Evolutionary conservation across 2,329 filamentous ascomycete genomes (phyloP).

Genomic region (Diaporthe eres): DNA sequence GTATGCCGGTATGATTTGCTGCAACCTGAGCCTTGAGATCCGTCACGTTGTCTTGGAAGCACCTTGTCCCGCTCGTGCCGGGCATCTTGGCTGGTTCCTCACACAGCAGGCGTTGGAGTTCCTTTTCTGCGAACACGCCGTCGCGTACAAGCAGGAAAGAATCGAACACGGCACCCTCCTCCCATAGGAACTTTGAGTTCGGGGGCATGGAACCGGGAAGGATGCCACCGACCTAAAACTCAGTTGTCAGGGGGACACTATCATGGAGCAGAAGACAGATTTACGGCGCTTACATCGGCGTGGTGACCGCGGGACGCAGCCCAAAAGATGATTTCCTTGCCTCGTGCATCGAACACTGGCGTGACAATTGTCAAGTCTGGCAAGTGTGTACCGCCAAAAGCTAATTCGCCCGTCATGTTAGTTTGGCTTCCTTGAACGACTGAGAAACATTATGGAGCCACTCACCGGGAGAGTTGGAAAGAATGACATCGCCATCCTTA

Average conservation of each 20-base stretch:
- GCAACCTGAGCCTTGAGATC: conserved; percentile 60
- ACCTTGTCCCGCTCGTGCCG: conserved; percentile 53
- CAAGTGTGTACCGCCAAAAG: conserved; percentile 54
- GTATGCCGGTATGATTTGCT: conserved; percentile 57
- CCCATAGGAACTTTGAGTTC: conserved; percentile 56
- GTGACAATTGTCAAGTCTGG: conserved; percentile 58
- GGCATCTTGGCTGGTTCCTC: conserved; percentile 42
- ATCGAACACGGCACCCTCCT: conserved; percentile 58
- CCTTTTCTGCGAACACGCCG: conserved; percentile 52
- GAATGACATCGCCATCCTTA: conserved; percentile 54
- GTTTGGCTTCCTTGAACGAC: background rate
- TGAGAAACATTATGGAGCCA: background rate
- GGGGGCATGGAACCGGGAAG: conserved; percentile 55
- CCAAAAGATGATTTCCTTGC: conserved; percentile 52
- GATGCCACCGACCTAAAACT: conserved; percentile 14
- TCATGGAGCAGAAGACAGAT: background rate
- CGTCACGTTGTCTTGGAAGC: conserved; percentile 58
- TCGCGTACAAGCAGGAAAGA: conserved; percentile 54
- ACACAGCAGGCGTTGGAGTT: conserved; percentile 42
- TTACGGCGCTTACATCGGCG: conserved; percentile 45
- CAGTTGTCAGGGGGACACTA: background rate
- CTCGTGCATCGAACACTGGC: conserved; percentile 51
- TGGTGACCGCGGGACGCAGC: conserved; percentile 56
- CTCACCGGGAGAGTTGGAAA: conserved; percentile 55
- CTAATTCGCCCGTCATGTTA: background rate